A percentile compares a stretch with the other conserved stretches of the same genome.
phyloP scores from a whole-genome alignment of 345 rosid species.

The Eutrema yunnanense region DNA sequence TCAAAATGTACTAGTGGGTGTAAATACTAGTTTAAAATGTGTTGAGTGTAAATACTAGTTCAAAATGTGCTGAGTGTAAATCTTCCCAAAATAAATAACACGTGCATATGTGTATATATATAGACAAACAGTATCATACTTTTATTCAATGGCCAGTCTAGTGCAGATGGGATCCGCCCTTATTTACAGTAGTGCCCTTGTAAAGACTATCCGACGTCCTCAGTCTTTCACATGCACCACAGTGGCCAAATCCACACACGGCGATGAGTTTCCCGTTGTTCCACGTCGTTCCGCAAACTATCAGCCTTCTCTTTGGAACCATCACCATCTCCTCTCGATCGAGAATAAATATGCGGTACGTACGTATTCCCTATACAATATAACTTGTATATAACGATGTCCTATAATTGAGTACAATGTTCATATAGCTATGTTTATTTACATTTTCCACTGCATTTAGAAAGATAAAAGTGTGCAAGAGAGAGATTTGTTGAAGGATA shows the following conservation, averaged over 20 bases:
- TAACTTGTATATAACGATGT: neutral
- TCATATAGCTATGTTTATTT: neutral
- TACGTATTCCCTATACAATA: neutral
- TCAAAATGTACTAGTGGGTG: too few species aligned
- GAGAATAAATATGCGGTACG: conserved; percentile 5
- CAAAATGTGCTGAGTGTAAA: too few species aligned
- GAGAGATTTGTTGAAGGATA: conserved; percentile 16
- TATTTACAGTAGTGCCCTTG: neutral
- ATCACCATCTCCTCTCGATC: conserved; percentile 1
- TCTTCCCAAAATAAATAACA: neutral
- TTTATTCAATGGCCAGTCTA: conserved; percentile 6
- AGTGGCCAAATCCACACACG: neutral
- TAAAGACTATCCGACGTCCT: neutral
- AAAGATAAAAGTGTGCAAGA: neutral
- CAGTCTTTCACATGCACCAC: neutral
- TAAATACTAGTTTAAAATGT: too few species aligned
- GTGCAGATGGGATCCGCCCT: neutral
- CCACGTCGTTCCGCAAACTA: conserved; percentile 24
- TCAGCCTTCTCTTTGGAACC: conserved; percentile 23
- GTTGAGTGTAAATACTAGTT: too few species aligned
- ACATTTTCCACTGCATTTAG: neutral
- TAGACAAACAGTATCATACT: neutral
- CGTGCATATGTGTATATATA: neutral
- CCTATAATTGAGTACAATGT: neutral
- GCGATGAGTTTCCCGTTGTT: neutral